A percentile compares a stretch with the other conserved stretches of the same genome.
phyloP scores from a whole-genome alignment of 352 stramenopile genomes.

The Phytophthora citrophthora region DNA sequence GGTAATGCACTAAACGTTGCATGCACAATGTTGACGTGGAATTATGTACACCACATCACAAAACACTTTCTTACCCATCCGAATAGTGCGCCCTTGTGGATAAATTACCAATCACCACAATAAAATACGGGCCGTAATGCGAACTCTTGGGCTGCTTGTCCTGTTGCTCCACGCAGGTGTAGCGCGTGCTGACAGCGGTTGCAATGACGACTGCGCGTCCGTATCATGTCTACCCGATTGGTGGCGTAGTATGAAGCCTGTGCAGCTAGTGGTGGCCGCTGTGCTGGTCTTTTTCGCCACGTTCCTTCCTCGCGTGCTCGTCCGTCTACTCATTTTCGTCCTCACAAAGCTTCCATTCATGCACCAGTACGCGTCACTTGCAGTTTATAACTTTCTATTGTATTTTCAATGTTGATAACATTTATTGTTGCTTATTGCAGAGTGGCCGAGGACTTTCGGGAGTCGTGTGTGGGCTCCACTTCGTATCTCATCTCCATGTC shows the following conservation, averaged over 20 bases:
- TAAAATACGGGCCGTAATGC: slow-evolving; percentile 6
- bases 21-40: too few relatives aligned
- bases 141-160: slow-evolving; percentile 8
- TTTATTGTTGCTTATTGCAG: slow-evolving; percentile 30
- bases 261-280: slow-evolving; percentile 59
- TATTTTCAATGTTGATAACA: neutral
- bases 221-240: slow-evolving; percentile 60
- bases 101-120: slow-evolving; percentile 2
- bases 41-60: neutral
- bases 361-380: slow-evolving; percentile 51
- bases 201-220: slow-evolving; percentile 47
- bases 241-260: slow-evolving; percentile 53
- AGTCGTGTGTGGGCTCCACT: slow-evolving; percentile 78
- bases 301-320: slow-evolving; percentile 85
- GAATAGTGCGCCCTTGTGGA: too few relatives aligned
- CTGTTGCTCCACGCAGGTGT: slow-evolving; percentile 15
- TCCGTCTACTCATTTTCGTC: slow-evolving; percentile 87
- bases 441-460: slow-evolving; percentile 82
- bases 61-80: neutral
- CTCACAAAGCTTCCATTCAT: slow-evolving; percentile 88
- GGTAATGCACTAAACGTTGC: too few relatives aligned
- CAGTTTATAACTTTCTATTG: too few relatives aligned
- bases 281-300: slow-evolving; percentile 89
- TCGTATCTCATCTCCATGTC: slow-evolving; percentile 86
- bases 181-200: slow-evolving; percentile 22